Base-by-base conservation (phyloP, 2,329 filamentous ascomycete genomes). In the Verticillium zaregamsianum region DNA sequence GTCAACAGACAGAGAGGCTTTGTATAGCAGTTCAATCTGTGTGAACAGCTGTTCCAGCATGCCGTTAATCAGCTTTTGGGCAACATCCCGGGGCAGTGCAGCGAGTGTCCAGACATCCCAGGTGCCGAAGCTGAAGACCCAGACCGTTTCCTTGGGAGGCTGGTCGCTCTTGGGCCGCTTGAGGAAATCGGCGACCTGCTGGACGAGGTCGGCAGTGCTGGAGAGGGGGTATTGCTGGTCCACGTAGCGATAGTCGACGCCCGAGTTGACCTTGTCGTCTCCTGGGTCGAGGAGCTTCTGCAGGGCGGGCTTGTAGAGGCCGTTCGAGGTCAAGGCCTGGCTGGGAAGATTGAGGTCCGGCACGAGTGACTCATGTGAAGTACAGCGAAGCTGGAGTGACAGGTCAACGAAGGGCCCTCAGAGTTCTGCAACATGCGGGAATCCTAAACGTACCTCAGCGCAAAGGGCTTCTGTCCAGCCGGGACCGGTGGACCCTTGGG, bases 51-150 rank as follows among this genome's bases (percentile, higher is more conserved):
- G 70, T 12, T 69, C 65, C 5, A 76, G 68, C 33, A 79, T 71
- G 5, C 69, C 66, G 40, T 75, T 75, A 9, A 83, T 63, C 1
- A 77, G 61, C 1, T 69, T 66, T 35, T 76, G 73, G 11, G 78
- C 77, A 1, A 72, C 66, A 9, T 70, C 67, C 11, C 75, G 70
- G 1, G 82, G 82, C 20, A 84, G 67, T 2, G 80, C 74, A 0
- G 82, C 77, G 20, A 85, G 69, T 12, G 79, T 78, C 81, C 81
- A 85, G 58, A 84, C 70, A 61, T 85, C 82, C 82, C 82, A 84
- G 33, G 78, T 78, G n/a, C 82, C 82, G 60, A 84, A 77, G 11
- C 74, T 79, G 60, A 85, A 81, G 15, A 85, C 71, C 79, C 80
- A 85, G 15, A 85, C 66, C 0, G 82, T 84, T 63, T 84, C 79